These are phyloP conservation scores for Leccinum ochraceum DNA, from an alignment of 768 basidiomycete genomes.

Conservation along the genomic window DNA sequence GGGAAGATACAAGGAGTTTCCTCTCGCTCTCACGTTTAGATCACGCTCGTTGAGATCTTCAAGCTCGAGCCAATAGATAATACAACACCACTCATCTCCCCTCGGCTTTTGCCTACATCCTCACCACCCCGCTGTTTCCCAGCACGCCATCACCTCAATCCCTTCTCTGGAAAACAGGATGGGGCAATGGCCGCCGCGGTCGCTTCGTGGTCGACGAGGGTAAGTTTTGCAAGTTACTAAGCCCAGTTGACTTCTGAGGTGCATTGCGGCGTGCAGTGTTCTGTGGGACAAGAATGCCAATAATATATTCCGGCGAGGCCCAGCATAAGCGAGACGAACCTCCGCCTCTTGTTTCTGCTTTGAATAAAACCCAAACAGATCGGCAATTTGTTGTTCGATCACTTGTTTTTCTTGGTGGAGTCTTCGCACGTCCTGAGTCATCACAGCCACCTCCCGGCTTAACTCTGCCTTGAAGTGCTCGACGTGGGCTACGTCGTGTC, in stretches of 20 bases:
- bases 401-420: conserved; percentile 64
- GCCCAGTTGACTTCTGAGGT: conserved; percentile 22
- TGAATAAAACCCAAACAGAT: conserved; percentile 70
- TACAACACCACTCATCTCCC: conserved; percentile 8
- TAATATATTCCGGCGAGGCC: background rate
- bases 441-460: conserved; percentile 67
- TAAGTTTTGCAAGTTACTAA: conserved; percentile 30
- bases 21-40: conserved; percentile 17
- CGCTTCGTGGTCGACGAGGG: conserved; percentile 23
- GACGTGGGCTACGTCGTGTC: conserved; percentile 61
- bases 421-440: conserved; percentile 72
- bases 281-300: conserved; percentile 15
- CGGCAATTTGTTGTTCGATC: conserved; percentile 70
- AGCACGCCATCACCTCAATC: conserved; percentile 8
- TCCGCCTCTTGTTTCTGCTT: conserved; percentile 55
- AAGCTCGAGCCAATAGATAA: conserved; percentile 8
- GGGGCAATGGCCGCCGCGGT: conserved; percentile 33
- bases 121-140: background rate
- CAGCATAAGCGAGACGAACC: conserved; percentile 17
- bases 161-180: conserved; percentile 29
- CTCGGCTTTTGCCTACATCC: background rate
- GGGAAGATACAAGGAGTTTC: conserved; percentile 54
- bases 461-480: conserved; percentile 87
- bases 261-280: conserved; percentile 25
- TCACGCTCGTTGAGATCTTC: conserved; percentile 8